phyloP scores from a whole-genome alignment of 805 yeast species.

The Schizosaccharomyces osmophilus region DNA sequence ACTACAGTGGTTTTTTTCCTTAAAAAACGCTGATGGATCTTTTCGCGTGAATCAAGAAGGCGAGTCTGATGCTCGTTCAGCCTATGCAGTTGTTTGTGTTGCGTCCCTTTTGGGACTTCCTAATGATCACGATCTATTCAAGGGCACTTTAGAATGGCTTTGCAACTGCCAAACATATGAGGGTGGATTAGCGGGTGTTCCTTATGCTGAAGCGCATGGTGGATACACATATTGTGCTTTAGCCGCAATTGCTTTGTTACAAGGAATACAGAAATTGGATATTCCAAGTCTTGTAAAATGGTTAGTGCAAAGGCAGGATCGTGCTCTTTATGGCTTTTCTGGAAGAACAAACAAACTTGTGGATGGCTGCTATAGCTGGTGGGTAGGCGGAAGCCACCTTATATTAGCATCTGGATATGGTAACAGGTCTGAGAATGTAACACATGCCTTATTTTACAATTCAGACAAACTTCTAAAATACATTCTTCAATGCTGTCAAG shows the following conservation, averaged over 20 bases:
- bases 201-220: slow-evolving; percentile 81
- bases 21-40: slow-evolving; percentile 52
- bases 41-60: slow-evolving; percentile 56
- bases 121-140: slow-evolving; percentile 29
- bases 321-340: slow-evolving; percentile 60
- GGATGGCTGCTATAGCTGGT: slow-evolving; percentile 86
- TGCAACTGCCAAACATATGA: slow-evolving; percentile 63
- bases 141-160: slow-evolving; percentile 36
- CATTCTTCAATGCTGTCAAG: slow-evolving; percentile 56
- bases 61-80: slow-evolving; percentile 58
- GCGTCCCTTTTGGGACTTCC: slow-evolving; percentile 41
- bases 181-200: slow-evolving; percentile 81
- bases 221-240: slow-evolving; percentile 87
- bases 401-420: slow-evolving; percentile 31
- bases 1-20: slow-evolving; percentile 35
- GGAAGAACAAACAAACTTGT: slow-evolving; percentile 87
- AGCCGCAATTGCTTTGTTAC: slow-evolving; percentile 19
- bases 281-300: slow-evolving; percentile 31
- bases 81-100: slow-evolving; percentile 60
- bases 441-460: slow-evolving; percentile 17
- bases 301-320: slow-evolving; percentile 45
- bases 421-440: neutral
- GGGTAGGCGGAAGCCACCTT: slow-evolving; percentile 69
- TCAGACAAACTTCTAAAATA: slow-evolving; percentile 34
- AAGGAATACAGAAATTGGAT: slow-evolving; percentile 16